Evolutionary conservation across 352 stramenopile genomes (phyloP).

Genomic region (Phytophthora sp.): DNA sequence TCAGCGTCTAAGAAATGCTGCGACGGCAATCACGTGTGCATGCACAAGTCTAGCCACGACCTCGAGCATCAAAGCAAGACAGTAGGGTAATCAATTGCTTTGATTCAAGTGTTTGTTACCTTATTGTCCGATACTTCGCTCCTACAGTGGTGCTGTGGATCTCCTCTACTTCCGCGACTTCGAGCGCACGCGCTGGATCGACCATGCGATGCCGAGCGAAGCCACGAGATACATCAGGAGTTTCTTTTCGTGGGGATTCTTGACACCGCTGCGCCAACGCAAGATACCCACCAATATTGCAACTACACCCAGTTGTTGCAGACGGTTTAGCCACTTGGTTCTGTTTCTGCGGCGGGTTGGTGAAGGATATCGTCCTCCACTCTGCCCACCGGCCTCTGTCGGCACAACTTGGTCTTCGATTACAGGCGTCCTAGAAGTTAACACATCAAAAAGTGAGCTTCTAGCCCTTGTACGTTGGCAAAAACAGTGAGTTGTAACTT

Average conservation of each 20-base stretch:
- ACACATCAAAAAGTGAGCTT: not conserved
- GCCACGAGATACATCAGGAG: slow-evolving; percentile 67
- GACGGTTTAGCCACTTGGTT: slow-evolving; percentile 39
- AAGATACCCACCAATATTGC: slow-evolving; percentile 47
- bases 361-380: slow-evolving; percentile 13
- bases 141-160: not conserved
- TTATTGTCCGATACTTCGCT: not conserved
- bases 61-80: slow-evolving; percentile 11
- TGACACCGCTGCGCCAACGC: slow-evolving; percentile 55
- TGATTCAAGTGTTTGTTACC: slow-evolving; percentile 7
- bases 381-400: slow-evolving; percentile 34
- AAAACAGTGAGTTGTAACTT: slow-evolving; percentile 17
- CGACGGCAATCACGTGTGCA: no score
- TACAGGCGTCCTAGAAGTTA: slow-evolving; percentile 55
- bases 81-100: slow-evolving; percentile 13
- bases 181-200: slow-evolving; percentile 52
- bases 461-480: not conserved
- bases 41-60: no score
- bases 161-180: slow-evolving; percentile 39
- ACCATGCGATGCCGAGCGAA: slow-evolving; percentile 66
- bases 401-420: slow-evolving; percentile 62
- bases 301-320: slow-evolving; percentile 48
- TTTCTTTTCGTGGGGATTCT: slow-evolving; percentile 57
- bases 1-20: slow-evolving; percentile 83
- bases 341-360: slow-evolving; percentile 20